Conservation (phyloP, 2,329 filamentous ascomycete species). For the Aspergillus carbonarius region DNA sequence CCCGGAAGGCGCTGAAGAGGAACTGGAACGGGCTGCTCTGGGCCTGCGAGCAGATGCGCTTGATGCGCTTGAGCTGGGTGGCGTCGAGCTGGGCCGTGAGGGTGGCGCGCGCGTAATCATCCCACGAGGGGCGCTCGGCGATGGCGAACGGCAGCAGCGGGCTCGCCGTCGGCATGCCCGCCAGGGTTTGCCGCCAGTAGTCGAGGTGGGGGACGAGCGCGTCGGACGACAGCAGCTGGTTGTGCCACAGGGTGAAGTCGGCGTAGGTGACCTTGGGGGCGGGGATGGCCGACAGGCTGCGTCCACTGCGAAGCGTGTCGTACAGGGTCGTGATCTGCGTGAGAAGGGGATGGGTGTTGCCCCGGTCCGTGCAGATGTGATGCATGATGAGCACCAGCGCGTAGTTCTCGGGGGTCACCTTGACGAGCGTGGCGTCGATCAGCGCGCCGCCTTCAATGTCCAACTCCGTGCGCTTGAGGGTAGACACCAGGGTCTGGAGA, state of each 20-base stretch:
- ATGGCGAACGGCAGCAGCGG: background rate
- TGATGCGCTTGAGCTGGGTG: background rate
- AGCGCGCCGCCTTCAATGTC: conserved; percentile 5
- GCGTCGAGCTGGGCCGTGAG: background rate
- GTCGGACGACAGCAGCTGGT: background rate
- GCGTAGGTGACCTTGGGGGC: background rate
- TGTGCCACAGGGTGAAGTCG: conserved; percentile 4
- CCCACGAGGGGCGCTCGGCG: background rate
- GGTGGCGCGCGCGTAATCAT: background rate
- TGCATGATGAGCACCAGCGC: conserved; percentile 3
- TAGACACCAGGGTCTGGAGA: background rate
- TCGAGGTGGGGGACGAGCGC: background rate
- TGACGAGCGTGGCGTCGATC: background rate
- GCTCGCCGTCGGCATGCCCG: background rate
- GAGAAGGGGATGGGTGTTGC: background rate
- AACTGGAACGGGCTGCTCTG: background rate
- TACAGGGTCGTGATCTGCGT: background rate
- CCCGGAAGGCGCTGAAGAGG: background rate
- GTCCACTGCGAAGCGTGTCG: background rate
- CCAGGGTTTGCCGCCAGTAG: background rate
- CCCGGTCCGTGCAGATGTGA: conserved; percentile 3
- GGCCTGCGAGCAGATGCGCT: background rate
- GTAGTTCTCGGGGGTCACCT: background rate
- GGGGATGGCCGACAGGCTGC: background rate
- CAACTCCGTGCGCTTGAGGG: background rate